Conservation (phyloP, 2,329 filamentous ascomycete genomes). For the Basipetospora chlamydospora region DNA sequence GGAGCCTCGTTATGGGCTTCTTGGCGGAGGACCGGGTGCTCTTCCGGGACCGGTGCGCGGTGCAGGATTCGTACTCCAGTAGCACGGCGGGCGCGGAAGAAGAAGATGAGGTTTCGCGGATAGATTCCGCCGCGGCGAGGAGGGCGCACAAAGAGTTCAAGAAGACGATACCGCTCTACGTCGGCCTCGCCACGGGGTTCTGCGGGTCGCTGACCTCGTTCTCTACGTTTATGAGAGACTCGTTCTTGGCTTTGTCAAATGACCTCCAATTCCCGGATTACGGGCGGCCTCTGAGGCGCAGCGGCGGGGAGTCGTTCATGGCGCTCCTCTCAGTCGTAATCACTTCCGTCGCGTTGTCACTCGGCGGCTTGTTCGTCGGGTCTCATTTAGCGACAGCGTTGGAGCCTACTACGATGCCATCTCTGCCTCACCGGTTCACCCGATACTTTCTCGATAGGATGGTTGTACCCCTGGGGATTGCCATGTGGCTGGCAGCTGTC, state of each 20-base stretch:
- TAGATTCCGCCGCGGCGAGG: not conserved
- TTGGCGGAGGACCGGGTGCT: constrained; percentile 63
- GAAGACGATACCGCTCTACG: constrained; percentile 78
- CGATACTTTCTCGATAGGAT: constrained; percentile 50
- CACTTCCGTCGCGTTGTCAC: constrained; percentile 53
- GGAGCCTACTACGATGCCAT: constrained; percentile 38
- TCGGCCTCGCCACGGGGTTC: constrained; percentile 74
- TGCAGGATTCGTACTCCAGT: not conserved
- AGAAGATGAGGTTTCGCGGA: constrained; percentile 15
- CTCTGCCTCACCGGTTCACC: constrained; percentile 39
- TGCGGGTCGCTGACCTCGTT: constrained; percentile 87
- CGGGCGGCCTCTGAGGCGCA: constrained; percentile 24
- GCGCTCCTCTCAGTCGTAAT: constrained; percentile 65
- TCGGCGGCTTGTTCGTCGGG: constrained; percentile 56
- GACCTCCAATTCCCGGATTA: constrained; percentile 35
- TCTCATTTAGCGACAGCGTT: constrained; percentile 57
- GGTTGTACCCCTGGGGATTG: constrained; percentile 50
- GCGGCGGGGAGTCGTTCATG: constrained; percentile 70
- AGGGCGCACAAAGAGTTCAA: constrained; percentile 42
- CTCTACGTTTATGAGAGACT: constrained; percentile 69
- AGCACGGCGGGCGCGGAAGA: constrained; percentile 19
- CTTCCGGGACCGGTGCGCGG: constrained; percentile 47
- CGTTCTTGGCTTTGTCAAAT: constrained; percentile 68
- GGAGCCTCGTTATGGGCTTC: constrained; percentile 74
- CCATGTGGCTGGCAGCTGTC: constrained; percentile 65